A percentile compares a stretch with the other conserved stretches of the same genome.
These are phyloP conservation scores for Kluyveromyces starmeri DNA, from an alignment of 805 yeast genomes.

Conservation along the genomic window DNA sequence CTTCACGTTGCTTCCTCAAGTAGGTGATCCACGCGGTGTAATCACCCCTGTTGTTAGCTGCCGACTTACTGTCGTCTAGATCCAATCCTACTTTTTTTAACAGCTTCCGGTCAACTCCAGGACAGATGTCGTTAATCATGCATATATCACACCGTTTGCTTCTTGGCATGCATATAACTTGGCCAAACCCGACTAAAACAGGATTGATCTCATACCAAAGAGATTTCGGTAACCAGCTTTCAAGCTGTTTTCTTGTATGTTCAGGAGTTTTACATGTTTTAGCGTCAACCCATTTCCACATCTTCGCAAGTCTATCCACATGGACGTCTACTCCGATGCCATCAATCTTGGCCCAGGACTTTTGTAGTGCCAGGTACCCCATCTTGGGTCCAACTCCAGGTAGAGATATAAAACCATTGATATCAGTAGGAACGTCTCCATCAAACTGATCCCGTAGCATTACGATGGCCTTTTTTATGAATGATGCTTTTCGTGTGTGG, in stretches of 20 bases:
- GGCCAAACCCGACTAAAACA: slow-evolving; percentile 87
- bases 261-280: slow-evolving; percentile 56
- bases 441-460: slow-evolving; percentile 41
- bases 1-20: slow-evolving; percentile 7
- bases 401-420: slow-evolving; percentile 49
- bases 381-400: slow-evolving; percentile 97
- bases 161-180: slow-evolving; percentile 69
- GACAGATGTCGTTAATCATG: slow-evolving; percentile 48
- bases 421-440: slow-evolving; percentile 69
- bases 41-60: slow-evolving; percentile 33
- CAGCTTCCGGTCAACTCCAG: slow-evolving; percentile 43
- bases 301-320: slow-evolving; percentile 65
- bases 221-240: slow-evolving; percentile 63
- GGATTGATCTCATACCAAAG: slow-evolving; percentile 85
- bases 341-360: slow-evolving; percentile 65
- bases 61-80: slow-evolving; percentile 10
- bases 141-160: slow-evolving; percentile 68
- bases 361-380: slow-evolving; percentile 75
- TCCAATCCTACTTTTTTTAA: slow-evolving; percentile 24
- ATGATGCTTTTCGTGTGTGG: slow-evolving; percentile 69
- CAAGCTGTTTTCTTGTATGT: slow-evolving; percentile 55
- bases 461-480: slow-evolving; percentile 51
- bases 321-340: slow-evolving; percentile 97
- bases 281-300: slow-evolving; percentile 69
- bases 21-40: slow-evolving; percentile 30